Evolutionary conservation across 306 rosid genomes (phyloP).

Genomic region (Begonia peltatifolia): DNA sequence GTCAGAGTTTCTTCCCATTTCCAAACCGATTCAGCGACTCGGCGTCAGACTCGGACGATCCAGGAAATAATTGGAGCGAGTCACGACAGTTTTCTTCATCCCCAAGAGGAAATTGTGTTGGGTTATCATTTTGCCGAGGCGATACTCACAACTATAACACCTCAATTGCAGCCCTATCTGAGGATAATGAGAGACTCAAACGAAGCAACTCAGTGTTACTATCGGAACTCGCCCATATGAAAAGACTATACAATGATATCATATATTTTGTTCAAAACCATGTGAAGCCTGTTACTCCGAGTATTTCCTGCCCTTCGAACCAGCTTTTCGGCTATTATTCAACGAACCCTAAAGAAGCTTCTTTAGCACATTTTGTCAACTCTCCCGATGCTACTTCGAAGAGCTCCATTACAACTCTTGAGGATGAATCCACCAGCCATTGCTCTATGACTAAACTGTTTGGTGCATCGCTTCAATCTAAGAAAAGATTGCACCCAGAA

Average conservation of each 20-base stretch:
- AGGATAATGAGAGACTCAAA: slow-evolving; percentile 77
- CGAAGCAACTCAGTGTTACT: slow-evolving; percentile 71
- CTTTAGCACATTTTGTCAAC: slow-evolving; percentile 15
- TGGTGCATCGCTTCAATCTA: slow-evolving; percentile 73
- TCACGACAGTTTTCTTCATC: slow-evolving; percentile 29
- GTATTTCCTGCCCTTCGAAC: slow-evolving; percentile 55
- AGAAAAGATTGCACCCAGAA: slow-evolving; percentile 85
- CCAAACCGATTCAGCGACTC: slow-evolving; percentile 44
- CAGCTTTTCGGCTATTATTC: slow-evolving; percentile 35
- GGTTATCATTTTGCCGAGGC: too few relatives aligned
- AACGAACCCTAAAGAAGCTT: slow-evolving; percentile 26
- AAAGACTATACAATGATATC: slow-evolving; percentile 80
- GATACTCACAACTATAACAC: slow-evolving; percentile 14
- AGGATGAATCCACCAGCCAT: slow-evolving; percentile 20
- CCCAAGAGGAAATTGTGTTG: background rate
- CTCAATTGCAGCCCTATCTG: slow-evolving; percentile 49
- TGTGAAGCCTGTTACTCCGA: slow-evolving; percentile 85
- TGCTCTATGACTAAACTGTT: slow-evolving; percentile 68
- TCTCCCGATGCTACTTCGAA: slow-evolving; percentile 48
- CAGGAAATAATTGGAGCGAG: slow-evolving; percentile 42
- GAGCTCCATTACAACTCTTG: slow-evolving; percentile 51
- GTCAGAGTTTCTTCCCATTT: slow-evolving; percentile 49
- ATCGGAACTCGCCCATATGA: slow-evolving; percentile 86
- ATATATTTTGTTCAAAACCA: slow-evolving; percentile 94
- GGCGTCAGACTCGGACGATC: slow-evolving; percentile 77